Evolutionary conservation across 371 early-diverging fungal genomes (phyloP), one percentile per base, ranked within the genome.

Genomic region (Circinella minor): DNA sequence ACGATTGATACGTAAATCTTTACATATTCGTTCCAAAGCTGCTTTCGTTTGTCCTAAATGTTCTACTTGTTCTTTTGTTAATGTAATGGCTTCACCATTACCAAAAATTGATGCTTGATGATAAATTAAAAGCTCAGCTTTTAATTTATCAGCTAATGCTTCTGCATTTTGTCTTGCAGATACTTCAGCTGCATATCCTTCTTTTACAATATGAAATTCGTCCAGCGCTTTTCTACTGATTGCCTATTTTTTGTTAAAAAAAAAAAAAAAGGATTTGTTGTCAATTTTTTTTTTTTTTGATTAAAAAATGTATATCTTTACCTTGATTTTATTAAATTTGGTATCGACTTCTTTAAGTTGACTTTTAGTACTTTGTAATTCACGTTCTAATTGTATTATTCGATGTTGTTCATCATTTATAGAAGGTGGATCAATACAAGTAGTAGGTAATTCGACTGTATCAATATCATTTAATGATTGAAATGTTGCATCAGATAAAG

Each of bases 191-290:
- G 72, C 71, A 72, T 81, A 85, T 4, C 77, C 77, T 15, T 82
- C 80, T 69, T 82, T 85, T 11, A 84, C 77, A 51, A 71, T 71
- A 39, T 77, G 74, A 65, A 82, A 82, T 57, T 85, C 83, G 49
- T 85, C 83, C 43, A 83, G 62, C 11, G 83, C 85, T n/a, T 79
- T 79, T 69, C 83, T 63, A 65, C 83, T 81, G 49, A 81, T 80
- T 11, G 74, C 68, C 85, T 84, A 62, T 9, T 43, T 43, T 6
- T 6, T 6, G 39, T 4, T 39, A 39, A 6, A 39, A 39, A 39
- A 39, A 39, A 39, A 39, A 39, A 4, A 9, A 39, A 39, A 39
- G 9, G 38, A 55, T 14, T 1, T 5, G 34, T 6, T 20, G 60
- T 14, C 46, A 54, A 1, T 43, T 34, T 46, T 49, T 38, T 20